Base-by-base conservation (phyloP, 2,329 filamentous ascomycete species). In the Didymella exigua region DNA sequence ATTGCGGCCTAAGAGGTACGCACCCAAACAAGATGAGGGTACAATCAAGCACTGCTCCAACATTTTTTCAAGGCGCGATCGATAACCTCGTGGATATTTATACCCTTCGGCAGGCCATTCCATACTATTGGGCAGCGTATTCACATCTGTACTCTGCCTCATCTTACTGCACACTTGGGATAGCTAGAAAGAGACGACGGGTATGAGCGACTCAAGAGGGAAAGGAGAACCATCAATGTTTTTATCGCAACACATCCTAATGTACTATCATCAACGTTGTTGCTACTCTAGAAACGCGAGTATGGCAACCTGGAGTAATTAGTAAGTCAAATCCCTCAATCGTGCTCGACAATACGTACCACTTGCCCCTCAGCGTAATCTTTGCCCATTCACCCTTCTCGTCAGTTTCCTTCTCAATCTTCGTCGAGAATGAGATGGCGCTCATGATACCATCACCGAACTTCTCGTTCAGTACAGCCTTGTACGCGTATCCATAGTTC, bases 401-500 rank as follows among this genome's bases (percentile, higher is more conserved):
- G 73, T 97, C 93, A 1, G 88, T 87, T 83, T 98, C 93, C 84
- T 96, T 96, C 75, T 97, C 91, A 2, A 98, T 89, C 71, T 91
- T 91, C 0, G 91, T 96, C 47, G 86, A 89, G 75, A 96, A 97
- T 14, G 87, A 86, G 70, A 97, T 96, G 1, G 93, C 93, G 72
- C 91, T 96, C 93, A 98, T 97, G 71, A 98, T 98, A 1, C 93
- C 93, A 56, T 82, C 80, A 7, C 80, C 80, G 66, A 82, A 82
- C 82, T 97, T 97, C 83, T 98, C 93, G 66, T 98, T 97, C 75
- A 97, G 74, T 4, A 98, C 85, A 0, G 92, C 93, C 82, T 97
- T 97, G 78, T 96, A 97, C 0, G 93, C 90, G 75, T 96, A 96
- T 1, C 93, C 93, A 70, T 97, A 97, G 75, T 96, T 98, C 79